Conservation (phyloP, 345 rosid genomes). For the Passiflora organensis region DNA sequence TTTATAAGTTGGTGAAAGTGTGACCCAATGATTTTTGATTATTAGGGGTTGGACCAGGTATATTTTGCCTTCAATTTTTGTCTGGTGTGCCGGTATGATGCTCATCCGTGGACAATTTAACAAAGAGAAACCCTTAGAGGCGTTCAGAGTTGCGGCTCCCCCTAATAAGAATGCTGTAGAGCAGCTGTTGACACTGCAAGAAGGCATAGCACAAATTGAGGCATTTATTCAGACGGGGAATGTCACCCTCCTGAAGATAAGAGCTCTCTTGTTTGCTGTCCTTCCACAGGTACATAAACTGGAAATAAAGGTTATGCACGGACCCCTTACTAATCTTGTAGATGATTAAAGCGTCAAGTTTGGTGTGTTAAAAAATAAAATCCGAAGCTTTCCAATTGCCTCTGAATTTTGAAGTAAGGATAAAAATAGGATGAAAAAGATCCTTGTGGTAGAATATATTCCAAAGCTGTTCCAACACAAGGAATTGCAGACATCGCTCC, state of each 20-base stretch:
- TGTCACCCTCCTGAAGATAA: slow-evolving; percentile 71
- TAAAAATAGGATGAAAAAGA: too few relatives aligned
- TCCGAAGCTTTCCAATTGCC: too few relatives aligned
- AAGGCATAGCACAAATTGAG: slow-evolving; percentile 62
- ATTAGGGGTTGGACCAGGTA: slow-evolving; percentile 70
- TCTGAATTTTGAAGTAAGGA: background rate
- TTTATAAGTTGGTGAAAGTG: too few relatives aligned
- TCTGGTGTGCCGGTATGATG: slow-evolving; percentile 53
- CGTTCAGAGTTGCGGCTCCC: slow-evolving; percentile 58
- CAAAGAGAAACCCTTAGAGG: slow-evolving; percentile 48
- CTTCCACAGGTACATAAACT: slow-evolving; percentile 61
- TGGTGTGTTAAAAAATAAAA: too few relatives aligned
- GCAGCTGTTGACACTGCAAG: slow-evolving; percentile 78
- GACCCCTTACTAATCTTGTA: too few relatives aligned
- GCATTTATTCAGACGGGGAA: slow-evolving; percentile 71
- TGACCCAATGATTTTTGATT: slow-evolving; percentile 3
- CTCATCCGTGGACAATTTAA: slow-evolving; percentile 51
- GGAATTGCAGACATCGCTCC: too few relatives aligned
- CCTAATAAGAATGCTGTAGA: slow-evolving; percentile 81
- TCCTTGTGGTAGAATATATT: too few relatives aligned
- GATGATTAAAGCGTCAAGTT: too few relatives aligned
- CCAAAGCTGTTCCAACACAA: too few relatives aligned
- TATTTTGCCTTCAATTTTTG: slow-evolving; percentile 47
- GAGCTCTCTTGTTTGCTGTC: slow-evolving; percentile 77
- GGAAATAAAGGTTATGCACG: background rate